Evolutionary conservation across 2,329 filamentous ascomycete genomes (phyloP), one percentile per base, ranked within the genome.

Genomic region (Calonectria multiphialidica): DNA sequence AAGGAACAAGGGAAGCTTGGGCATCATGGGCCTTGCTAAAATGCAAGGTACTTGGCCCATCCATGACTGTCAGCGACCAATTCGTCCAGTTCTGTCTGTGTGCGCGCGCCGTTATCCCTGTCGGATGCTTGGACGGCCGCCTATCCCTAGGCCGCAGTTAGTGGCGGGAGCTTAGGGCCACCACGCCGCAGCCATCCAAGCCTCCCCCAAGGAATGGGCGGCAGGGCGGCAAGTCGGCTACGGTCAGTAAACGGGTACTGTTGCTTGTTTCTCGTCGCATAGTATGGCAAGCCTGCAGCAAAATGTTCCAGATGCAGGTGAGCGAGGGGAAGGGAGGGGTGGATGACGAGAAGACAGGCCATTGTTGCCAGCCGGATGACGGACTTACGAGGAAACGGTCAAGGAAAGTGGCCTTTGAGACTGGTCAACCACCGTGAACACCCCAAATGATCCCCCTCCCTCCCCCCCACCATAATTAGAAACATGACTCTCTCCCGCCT

Each of bases 171-270:
- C 65, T 68, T 69, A 49, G 67, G 37, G 59, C 67, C 67, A 64
- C 77, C 74, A 74, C 71, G 77, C 77, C 77, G 71, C 77, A 78
- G 77, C 76, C 77, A 77, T 77, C 77, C 75, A 78, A 77, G 77
- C 77, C 70, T 53, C 68, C 47, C 63, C 23, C 59, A 71, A 77
- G 73, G 74, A 77, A 76, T 74, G 77, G 77, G 77, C 77, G 75
- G 67, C 71, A 71, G 64, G 66, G 72, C 71, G 69, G 64, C 57
- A 71, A 71, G 49, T 64, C 57, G 66, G 45, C 66, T 64, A 55
- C 63, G 33, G 44, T 35, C 37, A 49, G 44, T 35, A 25, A 49
- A 68, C 55, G 40, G 66, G 55, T 44, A 55, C 21, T 28, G 33
- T 44, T 53, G 33, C 33, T 49, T 15, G 40, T 21, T 35, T 33